Evolutionary conservation across 495 filamentous ascomycete genomes (phyloP), one percentile per base, ranked within the genome.

Genomic region (Parathielavia appendiculata): DNA sequence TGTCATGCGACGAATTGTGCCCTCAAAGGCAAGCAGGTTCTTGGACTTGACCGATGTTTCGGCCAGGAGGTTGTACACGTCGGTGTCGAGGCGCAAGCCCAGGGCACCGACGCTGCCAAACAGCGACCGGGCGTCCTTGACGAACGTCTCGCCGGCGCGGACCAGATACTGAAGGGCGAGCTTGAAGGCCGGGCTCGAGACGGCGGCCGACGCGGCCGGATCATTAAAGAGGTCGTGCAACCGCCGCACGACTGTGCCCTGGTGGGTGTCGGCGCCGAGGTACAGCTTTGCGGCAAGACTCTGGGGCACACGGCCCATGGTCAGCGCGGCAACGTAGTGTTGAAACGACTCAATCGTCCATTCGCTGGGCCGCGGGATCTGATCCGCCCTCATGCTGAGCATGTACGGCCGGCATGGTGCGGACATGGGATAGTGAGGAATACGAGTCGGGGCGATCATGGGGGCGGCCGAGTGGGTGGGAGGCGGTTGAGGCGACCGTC

Each of bases 271-370:
- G 11, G 44, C 54, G 30, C 26, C 30, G 3, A 63, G 64, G 46
- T 75, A 77, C 36, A 73, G 61, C 9, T 47, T 51, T 20, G 19
- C 44, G 1, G 69, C 63, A 10, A 66, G 48, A 45, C 61, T 46
- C 17, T 58, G 55, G 14, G 62, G 52, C 34, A 73, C 30, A 20
- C 52, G 69, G 40, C 63, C 62, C 55, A 64, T 58, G 11, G 67
- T 66, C 40, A 78, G 47, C 2, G 60, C 54, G 12, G 60, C 63
- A 39, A 76, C 66, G 52, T 76, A 75, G 49, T 60, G 20, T 44
- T 70, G 66, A 11, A 77, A 71, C 0, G 70, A 62, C 47, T 56
- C 51, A 32, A 60, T 66, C 1, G 73, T 77, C 75, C 75, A 77
- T 12, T 53, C 39, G 9, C 41, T 50, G 14, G 75, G 75, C 10